Evolutionary conservation across 495 filamentous ascomycete genomes (phyloP), one percentile per base, ranked within the genome.

Genomic region (Penicillium lagena): DNA sequence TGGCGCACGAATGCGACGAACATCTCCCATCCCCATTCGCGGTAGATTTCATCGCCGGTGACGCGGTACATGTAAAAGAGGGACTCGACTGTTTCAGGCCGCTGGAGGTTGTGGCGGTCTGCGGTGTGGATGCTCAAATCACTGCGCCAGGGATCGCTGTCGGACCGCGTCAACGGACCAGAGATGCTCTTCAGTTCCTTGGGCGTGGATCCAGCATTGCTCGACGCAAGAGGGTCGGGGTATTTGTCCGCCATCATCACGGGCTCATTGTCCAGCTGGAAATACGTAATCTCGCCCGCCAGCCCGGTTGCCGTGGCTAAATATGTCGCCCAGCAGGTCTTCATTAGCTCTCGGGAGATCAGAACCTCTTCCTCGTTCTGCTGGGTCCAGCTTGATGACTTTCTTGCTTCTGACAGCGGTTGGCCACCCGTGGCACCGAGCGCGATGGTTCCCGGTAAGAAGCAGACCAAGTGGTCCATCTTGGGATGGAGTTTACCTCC

Each of bases 11-110:
- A 97, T 1, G 82, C 79, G 67, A 90, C 82, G 70, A 99, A 99
- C 79, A 97, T 97, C 49, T 94, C 82, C 93, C 93, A 99, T 7
- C 94, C 93, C 93, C 93, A 97, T 49, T 96, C 78, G 11, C 93
- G 80, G 63, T 99, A 99, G 50, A 79, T 87, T 22, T 77, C 72
- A 46, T 99, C 90, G 28, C 87, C 90, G 12, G 93, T 99, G 59
- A 99, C 91, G 42, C 93, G 83, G 85, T 91, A 99, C 90, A 99
- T 94, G 66, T 97, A 93, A 63, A 97, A 89, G 39, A 99, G 71
- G 42, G 85, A 90, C 64, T 97, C 93, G 35, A 96, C 81, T 1
- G 93, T 96, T 64, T 97, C 94, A 6, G 93, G 93, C 22, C 93
- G 79, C 68, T 96, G 93, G n/a, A 97, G 72, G 59, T 99, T 99